These are phyloP conservation scores for Suillus subalutaceus DNA, from an alignment of 768 basidiomycete genomes.

Conservation along the genomic window DNA sequence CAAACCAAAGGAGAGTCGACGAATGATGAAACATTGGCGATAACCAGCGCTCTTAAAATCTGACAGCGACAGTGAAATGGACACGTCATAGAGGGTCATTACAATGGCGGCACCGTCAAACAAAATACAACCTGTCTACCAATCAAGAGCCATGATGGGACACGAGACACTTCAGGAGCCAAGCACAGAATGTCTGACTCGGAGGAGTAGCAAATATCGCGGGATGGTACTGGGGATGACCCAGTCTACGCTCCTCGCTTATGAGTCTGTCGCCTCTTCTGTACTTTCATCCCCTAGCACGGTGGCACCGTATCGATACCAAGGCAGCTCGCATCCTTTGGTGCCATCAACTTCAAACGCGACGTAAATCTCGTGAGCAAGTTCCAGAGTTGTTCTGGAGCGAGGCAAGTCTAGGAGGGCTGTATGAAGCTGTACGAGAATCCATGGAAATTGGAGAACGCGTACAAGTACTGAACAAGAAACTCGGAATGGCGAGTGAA, in stretches of 20 bases:
- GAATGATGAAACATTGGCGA: too few species aligned
- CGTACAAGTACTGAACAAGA: slow-evolving; percentile 86
- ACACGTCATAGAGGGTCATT: too few species aligned
- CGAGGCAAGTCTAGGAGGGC: slow-evolving; percentile 83
- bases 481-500: slow-evolving; percentile 84
- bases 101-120: too few species aligned
- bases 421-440: slow-evolving; percentile 92
- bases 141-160: too few species aligned
- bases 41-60: too few species aligned
- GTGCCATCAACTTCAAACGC: slow-evolving; percentile 77
- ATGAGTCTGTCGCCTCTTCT: slow-evolving; percentile 76
- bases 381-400: slow-evolving; percentile 94
- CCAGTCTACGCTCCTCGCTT: slow-evolving; percentile 93
- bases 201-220: too few species aligned
- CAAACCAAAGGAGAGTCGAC: too few species aligned
- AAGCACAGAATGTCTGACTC: too few species aligned
- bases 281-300: slow-evolving; percentile 80
- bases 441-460: slow-evolving; percentile 91
- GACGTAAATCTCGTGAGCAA: slow-evolving; percentile 93
- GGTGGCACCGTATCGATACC: slow-evolving; percentile 85
- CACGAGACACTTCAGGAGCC: too few species aligned
- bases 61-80: too few species aligned
- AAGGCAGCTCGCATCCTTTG: slow-evolving; percentile 76
- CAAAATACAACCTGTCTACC: too few species aligned
- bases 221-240: slow-evolving; percentile 26